phyloP scores from a whole-genome alignment of 2,329 filamentous ascomycete species.

The Ophiostoma fasciatum region DNA sequence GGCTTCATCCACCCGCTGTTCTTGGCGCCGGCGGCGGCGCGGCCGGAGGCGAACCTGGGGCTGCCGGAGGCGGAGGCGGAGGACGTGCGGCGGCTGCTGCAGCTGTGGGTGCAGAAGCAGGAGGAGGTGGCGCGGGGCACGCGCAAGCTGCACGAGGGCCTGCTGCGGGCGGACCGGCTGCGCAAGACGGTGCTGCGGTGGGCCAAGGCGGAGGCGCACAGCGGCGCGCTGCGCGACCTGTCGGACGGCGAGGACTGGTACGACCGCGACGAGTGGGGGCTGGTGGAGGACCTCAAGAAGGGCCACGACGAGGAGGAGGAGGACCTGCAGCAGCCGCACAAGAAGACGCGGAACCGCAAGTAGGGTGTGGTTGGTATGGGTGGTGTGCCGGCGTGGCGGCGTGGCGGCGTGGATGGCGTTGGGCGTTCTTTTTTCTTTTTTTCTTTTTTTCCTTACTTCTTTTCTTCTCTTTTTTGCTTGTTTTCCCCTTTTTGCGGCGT shows the following conservation, averaged over 20 bases:
- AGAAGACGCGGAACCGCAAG: constrained; percentile 45
- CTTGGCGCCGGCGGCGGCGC: constrained; percentile 43
- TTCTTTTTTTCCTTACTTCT: neutral
- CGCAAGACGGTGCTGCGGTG: constrained; percentile 58
- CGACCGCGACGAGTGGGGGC: constrained; percentile 64
- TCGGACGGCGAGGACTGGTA: constrained; percentile 86
- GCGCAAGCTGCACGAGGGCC: constrained; percentile 50
- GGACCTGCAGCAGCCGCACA: constrained; percentile 43
- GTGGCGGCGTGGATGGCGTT: too few species aligned
- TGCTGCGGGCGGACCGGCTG: constrained; percentile 58
- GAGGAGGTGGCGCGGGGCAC: constrained; percentile 66
- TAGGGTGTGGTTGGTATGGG: constrained; percentile 14
- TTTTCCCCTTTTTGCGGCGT: neutral
- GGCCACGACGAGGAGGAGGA: constrained; percentile 74
- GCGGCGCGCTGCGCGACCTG: constrained; percentile 53
- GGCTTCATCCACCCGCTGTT: constrained; percentile 63
- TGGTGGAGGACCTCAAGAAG: constrained; percentile 63
- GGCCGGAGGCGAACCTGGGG: constrained; percentile 54
- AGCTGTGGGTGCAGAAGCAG: constrained; percentile 72
- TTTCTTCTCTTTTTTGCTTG: neutral
- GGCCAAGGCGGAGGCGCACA: constrained; percentile 65
- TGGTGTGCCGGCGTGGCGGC: too few species aligned
- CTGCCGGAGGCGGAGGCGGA: constrained; percentile 63
- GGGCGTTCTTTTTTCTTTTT: neutral
- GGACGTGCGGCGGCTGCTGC: constrained; percentile 57